Evolutionary conservation across 2,329 filamentous ascomycete genomes (phyloP), one percentile per base, ranked within the genome.

Genomic region (Drechslerella dactyloides): DNA sequence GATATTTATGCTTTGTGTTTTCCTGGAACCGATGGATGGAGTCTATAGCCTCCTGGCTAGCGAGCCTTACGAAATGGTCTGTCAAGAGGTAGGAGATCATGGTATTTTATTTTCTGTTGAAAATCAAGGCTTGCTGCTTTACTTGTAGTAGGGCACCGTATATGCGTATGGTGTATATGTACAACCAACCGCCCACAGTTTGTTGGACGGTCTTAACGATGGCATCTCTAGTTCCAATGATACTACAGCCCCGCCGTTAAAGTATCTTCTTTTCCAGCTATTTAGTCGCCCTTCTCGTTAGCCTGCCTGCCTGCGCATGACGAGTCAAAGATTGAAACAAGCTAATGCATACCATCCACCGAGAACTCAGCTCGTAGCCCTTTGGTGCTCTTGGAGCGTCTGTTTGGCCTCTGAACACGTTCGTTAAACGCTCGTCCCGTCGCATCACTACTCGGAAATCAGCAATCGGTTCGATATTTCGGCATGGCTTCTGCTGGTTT

Each of bases 341-440:
- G 27, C 4, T 33, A 8, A 1, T 8, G 33, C 83, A 52, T 83
- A 87, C 86, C 81, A 82, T 86, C 86, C 86, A 88, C 33, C 84
- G 83, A 76, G 87, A 87, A 80, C 84, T 87, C 73, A 87, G 76
- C 76, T 87, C 86, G 78, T 85, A 88, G 40, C 86, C 86, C 17
- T 81, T 77, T 17, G 86, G 85, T 21, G 86, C 86, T 74, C 81
- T 78, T 46, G 85, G 79, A 24, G 80, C 81, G 77, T 86, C 85
- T 63, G 81, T 82, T 77, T 88, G 86, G 40, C 86, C 86, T 78
- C 86, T 82, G 73, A 86, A 75, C 52, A 79, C 81, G 51, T 86
- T 86, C 6, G 86, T 88, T 73, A 88, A 81, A 77, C 86, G 83
- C 73, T 83, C 82, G 76, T 88, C 86, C 76, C 86, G 85, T 63